Conservation (phyloP, 768 basidiomycete genomes). For the Pisolithus microcarpus region DNA sequence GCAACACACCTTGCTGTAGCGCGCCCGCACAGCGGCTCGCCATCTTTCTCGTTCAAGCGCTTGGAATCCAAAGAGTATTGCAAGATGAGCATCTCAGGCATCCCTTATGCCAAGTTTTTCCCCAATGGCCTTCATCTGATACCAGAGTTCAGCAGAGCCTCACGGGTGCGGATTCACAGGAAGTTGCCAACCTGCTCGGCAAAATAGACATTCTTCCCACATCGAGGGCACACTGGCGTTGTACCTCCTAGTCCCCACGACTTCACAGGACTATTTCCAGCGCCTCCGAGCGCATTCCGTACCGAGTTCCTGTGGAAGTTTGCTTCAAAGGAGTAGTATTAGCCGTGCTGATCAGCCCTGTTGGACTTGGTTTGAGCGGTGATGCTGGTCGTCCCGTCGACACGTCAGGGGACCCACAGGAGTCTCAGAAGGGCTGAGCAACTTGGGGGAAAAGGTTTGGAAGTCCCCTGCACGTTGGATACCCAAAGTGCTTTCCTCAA, state of each 20-base stretch:
- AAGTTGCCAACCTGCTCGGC: constrained; percentile 59
- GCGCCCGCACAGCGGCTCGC: constrained; percentile 58
- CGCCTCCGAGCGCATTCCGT: constrained; percentile 47
- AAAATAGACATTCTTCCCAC: constrained; percentile 74
- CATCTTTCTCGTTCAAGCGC: constrained; percentile 69
- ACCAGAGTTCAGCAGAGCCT: background rate
- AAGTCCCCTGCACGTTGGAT: constrained; percentile 38
- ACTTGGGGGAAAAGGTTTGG: constrained; percentile 49
- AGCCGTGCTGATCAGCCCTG: constrained; percentile 7
- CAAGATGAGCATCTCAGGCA: constrained; percentile 77
- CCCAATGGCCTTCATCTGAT: constrained; percentile 70
- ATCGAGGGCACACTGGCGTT: constrained; percentile 61
- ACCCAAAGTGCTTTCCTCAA: constrained; percentile 35
- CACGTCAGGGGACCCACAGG: background rate
- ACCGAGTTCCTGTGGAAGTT: constrained; percentile 57
- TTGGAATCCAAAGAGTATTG: constrained; percentile 63
- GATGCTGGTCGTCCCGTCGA: constrained; percentile 16
- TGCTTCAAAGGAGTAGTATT: constrained; percentile 29
- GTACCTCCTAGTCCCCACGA: constrained; percentile 46
- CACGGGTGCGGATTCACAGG: background rate
- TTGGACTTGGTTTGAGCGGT: constrained; percentile 19
- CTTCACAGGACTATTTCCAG: constrained; percentile 34
- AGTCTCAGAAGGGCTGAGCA: constrained; percentile 27
- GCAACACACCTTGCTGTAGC: constrained; percentile 56
- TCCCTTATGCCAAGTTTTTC: constrained; percentile 73